phyloP scores from a whole-genome alignment of 805 yeast genomes.

The Nakazawaea ernobii region DNA sequence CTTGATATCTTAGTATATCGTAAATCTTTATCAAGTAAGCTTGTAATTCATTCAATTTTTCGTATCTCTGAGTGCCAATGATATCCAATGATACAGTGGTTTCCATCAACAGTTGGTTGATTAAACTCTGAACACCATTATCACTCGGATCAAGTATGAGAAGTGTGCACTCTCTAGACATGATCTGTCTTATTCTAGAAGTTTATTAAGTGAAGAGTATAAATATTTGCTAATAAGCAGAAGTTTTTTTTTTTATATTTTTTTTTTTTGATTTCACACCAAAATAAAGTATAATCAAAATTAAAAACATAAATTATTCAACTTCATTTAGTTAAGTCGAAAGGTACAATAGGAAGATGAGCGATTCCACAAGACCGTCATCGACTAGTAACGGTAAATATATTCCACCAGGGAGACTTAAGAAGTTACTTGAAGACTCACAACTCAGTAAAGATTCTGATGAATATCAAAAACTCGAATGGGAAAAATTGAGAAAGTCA shows the following conservation, averaged over 20 bases:
- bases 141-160: conserved; percentile 3
- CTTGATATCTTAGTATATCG: conserved; percentile 19
- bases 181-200: not conserved
- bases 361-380: not conserved
- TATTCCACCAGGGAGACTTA: conserved; percentile 49
- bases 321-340: too few relatives aligned
- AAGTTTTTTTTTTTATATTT: not conserved
- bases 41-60: conserved; percentile 22
- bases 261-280: not conserved
- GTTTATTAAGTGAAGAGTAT: too few relatives aligned
- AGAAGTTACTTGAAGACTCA: conserved; percentile 29
- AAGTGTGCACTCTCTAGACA: conserved; percentile 1
- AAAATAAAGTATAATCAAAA: too few relatives aligned
- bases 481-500: conserved; percentile 47
- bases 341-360: not conserved
- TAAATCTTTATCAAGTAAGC: conserved; percentile 26
- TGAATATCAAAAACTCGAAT: conserved; percentile 45
- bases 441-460: conserved; percentile 15
- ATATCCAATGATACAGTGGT: conserved; percentile 18
- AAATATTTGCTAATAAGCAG: not conserved
- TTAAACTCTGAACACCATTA: conserved; percentile 5
- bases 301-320: too few relatives aligned
- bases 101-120: conserved; percentile 4
- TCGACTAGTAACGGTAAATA: conserved; percentile 32
- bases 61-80: conserved; percentile 18